Base-by-base conservation (phyloP, 2,329 filamentous ascomycete species). In the Exophiala viscosa region DNA sequence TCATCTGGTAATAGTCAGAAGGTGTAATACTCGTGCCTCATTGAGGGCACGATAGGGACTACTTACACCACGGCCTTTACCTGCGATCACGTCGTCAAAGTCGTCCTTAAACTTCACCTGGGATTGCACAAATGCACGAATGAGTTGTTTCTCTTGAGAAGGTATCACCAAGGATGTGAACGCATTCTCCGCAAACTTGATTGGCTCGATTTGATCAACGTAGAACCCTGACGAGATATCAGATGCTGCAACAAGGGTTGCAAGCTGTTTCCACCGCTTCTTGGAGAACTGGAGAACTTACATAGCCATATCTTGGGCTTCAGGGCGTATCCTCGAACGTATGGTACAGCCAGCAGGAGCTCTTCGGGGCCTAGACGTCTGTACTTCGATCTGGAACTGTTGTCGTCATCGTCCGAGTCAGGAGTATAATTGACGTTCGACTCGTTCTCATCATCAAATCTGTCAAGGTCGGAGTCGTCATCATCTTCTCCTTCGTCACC, bases 31-130 rank as follows among this genome's bases (percentile, higher is more conserved):
- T n/a, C 35, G 20, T 20, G 46, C 20, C 28, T 23, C 17, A n/a
- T 5, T 35, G 23, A 35, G 15, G 2, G 31, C 28, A n/a, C 7
- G 6, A 11, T 17, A 33, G 31, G 31, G 13, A 38, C 23, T 20
- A 35, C 15, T 77, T 48, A 79, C 71, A 8, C 78, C 77, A 13
- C 70, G 69, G 10, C 78, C 78, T 59, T 81, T 81, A 28, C 76
- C 77, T 23, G 73, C 68, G 20, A 81, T 74, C 14, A 79, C 66
- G 56, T 80, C 76, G 60, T 78, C 75, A 57, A 78, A 77, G 23
- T 67, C 67, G 14, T 65, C 60, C 33, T 71, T 66, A 49, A 52
- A 48, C 36, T 65, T 61, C 20, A 68, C 68, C 46, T 77, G 73
- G 6, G 69, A 69, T 17, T 72, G 68, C 9, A 73, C 72, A 59